phyloP scores from a whole-genome alignment of 805 yeast genomes.

The Hagleromyces aurorensis region DNA sequence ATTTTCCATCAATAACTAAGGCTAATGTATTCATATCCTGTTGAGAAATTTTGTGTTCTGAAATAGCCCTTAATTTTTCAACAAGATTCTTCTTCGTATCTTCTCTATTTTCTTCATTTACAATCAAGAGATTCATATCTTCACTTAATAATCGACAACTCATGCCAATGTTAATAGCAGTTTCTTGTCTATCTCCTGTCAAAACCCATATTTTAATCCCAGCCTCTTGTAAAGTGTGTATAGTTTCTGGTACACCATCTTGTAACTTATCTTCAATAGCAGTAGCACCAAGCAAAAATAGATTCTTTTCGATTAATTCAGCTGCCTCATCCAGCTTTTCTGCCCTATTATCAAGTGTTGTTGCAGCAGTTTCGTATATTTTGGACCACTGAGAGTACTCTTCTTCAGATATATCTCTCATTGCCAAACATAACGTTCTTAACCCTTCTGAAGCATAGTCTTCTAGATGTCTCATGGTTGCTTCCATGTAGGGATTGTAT shows the following conservation, averaged over 20 bases:
- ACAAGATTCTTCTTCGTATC: conserved; percentile 67
- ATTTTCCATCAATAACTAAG: conserved; percentile 87
- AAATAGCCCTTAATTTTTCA: conserved; percentile 69
- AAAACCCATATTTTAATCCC: conserved; percentile 97
- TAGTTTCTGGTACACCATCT: conserved; percentile 98
- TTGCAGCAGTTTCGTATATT: conserved; percentile 69
- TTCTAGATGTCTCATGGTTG: conserved; percentile 81
- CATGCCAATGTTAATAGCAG: conserved; percentile 98
- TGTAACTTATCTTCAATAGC: conserved; percentile 97
- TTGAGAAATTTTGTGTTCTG: conserved; percentile 53
- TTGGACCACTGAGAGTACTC: conserved; percentile 70
- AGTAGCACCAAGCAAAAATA: conserved; percentile 87
- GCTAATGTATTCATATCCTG: conserved; percentile 78
- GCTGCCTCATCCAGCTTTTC: conserved; percentile 82
- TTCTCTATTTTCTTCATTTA: conserved; percentile 76
- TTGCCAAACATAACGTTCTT: conserved; percentile 88
- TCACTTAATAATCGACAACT: conserved; percentile 89
- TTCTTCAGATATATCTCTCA: conserved; percentile 65
- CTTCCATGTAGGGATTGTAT: conserved; percentile 69
- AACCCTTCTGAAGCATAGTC: conserved; percentile 96
- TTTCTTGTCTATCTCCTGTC: conserved; percentile 97
- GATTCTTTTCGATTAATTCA: conserved; percentile 71
- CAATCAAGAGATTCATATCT: conserved; percentile 87
- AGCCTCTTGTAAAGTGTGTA: conserved; percentile 89
- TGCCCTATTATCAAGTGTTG: conserved; percentile 67